These are phyloP conservation scores for Citrus unshiu DNA, from an alignment of 345 rosid genomes.

Conservation along the genomic window DNA sequence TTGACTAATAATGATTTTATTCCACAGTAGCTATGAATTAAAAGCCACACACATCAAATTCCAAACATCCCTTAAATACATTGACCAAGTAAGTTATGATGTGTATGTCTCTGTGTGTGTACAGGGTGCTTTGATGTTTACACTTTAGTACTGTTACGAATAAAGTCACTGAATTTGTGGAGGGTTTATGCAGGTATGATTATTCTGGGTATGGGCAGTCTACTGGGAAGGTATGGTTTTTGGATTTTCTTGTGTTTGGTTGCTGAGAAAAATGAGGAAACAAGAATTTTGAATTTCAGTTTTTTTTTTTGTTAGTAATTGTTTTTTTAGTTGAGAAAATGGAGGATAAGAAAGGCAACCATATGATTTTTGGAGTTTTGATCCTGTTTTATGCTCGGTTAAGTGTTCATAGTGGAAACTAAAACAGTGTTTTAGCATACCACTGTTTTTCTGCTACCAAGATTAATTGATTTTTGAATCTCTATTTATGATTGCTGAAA, in stretches of 20 bases:
- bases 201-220: constrained; percentile 93
- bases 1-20: background rate
- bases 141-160: background rate
- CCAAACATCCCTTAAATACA: background rate
- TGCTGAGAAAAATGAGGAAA: constrained; percentile 1
- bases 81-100: background rate
- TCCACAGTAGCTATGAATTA: background rate
- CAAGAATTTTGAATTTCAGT: background rate
- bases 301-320: background rate
- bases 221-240: constrained; percentile 63
- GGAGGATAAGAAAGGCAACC: background rate
- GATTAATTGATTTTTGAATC: background rate
- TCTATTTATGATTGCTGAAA: background rate
- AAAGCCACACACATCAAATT: background rate
- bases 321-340: background rate
- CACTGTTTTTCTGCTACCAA: background rate
- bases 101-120: background rate
- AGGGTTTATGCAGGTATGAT: constrained; percentile 62
- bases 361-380: background rate
- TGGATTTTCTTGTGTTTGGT: constrained; percentile 1
- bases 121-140: background rate
- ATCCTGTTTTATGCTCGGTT: background rate
- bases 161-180: background rate
- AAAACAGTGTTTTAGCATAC: background rate
- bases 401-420: background rate